These are phyloP conservation scores for Cyberlindnera euphorbiiphila DNA, from an alignment of 805 yeast genomes.

Conservation along the genomic window DNA sequence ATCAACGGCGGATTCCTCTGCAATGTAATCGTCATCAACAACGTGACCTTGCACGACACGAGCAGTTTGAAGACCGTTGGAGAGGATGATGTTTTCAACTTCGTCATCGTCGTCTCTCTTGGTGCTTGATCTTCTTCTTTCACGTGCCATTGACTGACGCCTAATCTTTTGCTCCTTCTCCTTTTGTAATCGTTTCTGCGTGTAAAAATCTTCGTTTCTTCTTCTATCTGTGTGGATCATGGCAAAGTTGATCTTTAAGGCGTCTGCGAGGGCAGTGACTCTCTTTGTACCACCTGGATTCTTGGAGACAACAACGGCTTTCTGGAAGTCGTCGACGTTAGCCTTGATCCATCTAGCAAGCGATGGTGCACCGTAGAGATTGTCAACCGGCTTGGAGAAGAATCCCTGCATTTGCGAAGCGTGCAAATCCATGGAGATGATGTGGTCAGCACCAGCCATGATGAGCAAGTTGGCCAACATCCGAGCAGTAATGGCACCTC, in stretches of 20 bases:
- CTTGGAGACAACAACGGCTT: slow-evolving; percentile 95
- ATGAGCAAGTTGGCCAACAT: slow-evolving; percentile 92
- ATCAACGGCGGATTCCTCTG: slow-evolving; percentile 28
- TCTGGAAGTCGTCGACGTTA: slow-evolving; percentile 77
- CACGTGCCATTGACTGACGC: slow-evolving; percentile 42
- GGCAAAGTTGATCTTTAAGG: slow-evolving; percentile 92
- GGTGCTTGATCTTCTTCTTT: slow-evolving; percentile 40
- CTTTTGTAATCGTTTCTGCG: slow-evolving; percentile 35
- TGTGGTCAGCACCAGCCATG: slow-evolving; percentile 99
- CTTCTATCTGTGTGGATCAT: slow-evolving; percentile 99
- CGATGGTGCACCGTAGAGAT: slow-evolving; percentile 93
- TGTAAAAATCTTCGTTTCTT: slow-evolving; percentile 64
- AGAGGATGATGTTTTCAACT: slow-evolving; percentile 63
- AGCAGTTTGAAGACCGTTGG: slow-evolving; percentile 88
- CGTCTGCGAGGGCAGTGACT: slow-evolving; percentile 97
- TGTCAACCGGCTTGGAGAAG: slow-evolving; percentile 95
- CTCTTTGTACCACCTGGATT: slow-evolving; percentile 99
- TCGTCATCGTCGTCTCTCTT: slow-evolving; percentile 47
- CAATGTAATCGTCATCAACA: slow-evolving; percentile 74
- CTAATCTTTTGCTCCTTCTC: slow-evolving; percentile 34
- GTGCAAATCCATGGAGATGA: slow-evolving; percentile 91
- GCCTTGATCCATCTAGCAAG: slow-evolving; percentile 94
- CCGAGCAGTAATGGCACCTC: slow-evolving; percentile 98
- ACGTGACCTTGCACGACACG: slow-evolving; percentile 96
- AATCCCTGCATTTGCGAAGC: slow-evolving; percentile 99